Evolutionary conservation across 2,329 filamentous ascomycete species (phyloP), one percentile per base, ranked within the genome.

Genomic region (Gaeumannomyces sp.): DNA sequence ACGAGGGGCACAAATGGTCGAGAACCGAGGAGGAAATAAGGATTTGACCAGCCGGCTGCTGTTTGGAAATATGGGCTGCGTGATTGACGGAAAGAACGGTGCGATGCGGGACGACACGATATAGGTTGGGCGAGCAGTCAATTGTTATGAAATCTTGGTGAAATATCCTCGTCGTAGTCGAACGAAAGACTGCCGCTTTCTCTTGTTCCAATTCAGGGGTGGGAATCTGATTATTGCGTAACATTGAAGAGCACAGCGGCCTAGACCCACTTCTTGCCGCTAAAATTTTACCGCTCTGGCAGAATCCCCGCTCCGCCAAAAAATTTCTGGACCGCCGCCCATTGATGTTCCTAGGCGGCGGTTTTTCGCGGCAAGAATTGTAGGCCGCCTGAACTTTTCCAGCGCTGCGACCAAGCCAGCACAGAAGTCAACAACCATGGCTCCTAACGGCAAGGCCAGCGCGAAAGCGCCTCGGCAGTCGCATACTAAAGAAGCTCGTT

Each of bases 401-500:
- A 28, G 29, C 13, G 28, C 4, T 27, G 57, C 57, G 57, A 16
- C 57, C 25, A 29, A 29, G 57, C n/a, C 56, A 16, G 27, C n/a
- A 16, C 33, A 28, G 5, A 63, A 10, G 16, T 19, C 58, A 33
- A 14, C 58, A 35, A 65, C 29, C 4, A 65, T 65, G 64, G 61
- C 64, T 61, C 22, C 58, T 31, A 27, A 6, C 22, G 57, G 14
- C 57, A 64, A 63, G 29, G 27, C 29, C 4, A 25, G 31, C 19
- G 64, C 61, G 35, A 65, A 45, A n/a, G 45, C 64, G 61, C 61
- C 57, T 33, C 64, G 29, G 16, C 56, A 64, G 11, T 45, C 59
- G 2, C 22, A 59, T 16, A 64, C 28, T n/a, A 68, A 69, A n/a
- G 66, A 67, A 4, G 67, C 69, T 16, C 69, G 67, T 19, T 68